Evolutionary conservation across 768 basidiomycete species (phyloP).

Genomic region (Sporobolomyces roseus): DNA sequence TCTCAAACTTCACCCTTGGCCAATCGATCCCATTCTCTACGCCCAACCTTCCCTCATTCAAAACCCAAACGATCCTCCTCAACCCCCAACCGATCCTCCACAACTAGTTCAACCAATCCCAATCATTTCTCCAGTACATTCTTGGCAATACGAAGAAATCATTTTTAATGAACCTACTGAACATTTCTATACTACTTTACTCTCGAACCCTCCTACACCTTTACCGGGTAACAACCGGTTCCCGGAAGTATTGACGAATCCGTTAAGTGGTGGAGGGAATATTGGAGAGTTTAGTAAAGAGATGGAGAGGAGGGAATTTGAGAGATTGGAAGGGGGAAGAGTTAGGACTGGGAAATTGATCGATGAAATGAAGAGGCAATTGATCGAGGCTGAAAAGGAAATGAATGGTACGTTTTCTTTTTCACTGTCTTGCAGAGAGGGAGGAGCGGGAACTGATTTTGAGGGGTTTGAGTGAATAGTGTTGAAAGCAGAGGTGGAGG

Average conservation of each 20-base stretch:
- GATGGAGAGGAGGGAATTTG: conserved; percentile 84
- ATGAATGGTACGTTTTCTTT: conserved; percentile 52
- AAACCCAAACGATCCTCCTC: conserved; percentile 18
- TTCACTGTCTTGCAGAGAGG: neutral
- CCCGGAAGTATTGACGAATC: conserved; percentile 35
- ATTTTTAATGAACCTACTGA: conserved; percentile 92
- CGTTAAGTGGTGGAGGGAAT: conserved; percentile 54
- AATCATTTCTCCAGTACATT: conserved; percentile 59
- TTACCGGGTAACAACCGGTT: conserved; percentile 53
- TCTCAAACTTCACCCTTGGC: conserved; percentile 90
- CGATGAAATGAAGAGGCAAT: conserved; percentile 62
- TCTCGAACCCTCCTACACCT: conserved; percentile 74
- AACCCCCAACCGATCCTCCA: neutral
- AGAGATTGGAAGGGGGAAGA: conserved; percentile 70
- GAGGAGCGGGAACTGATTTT: neutral
- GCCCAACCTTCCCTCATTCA: conserved; percentile 15
- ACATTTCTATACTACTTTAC: conserved; percentile 74
- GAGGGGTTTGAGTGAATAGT: neutral
- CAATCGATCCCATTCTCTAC: conserved; percentile 39
- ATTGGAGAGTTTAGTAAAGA: conserved; percentile 75
- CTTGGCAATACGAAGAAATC: conserved; percentile 98
- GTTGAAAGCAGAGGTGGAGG: conserved; percentile 36
- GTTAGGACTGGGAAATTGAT: conserved; percentile 69
- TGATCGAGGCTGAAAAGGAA: conserved; percentile 81
- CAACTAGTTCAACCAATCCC: neutral